Conservation (phyloP, 1,284 basidiomycete species). For the Mycena citricolor region DNA sequence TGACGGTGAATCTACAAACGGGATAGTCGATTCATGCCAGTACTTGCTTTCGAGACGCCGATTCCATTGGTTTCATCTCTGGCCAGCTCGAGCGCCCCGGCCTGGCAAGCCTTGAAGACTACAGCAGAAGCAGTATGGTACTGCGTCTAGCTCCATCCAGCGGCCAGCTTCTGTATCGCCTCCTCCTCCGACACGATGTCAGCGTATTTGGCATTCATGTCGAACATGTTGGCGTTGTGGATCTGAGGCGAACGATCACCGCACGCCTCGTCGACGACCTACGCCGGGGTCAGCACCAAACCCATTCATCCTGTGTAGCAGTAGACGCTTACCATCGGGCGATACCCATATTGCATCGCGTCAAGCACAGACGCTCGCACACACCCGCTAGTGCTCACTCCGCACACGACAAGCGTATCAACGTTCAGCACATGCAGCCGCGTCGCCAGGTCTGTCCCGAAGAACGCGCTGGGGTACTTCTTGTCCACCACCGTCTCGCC, state of each 20-base stretch:
- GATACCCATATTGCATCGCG: slow-evolving; percentile 22
- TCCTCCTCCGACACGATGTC: slow-evolving; percentile 19
- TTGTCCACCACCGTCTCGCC: slow-evolving; percentile 17
- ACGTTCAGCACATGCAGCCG: slow-evolving; percentile 15
- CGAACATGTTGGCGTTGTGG: slow-evolving; percentile 23
- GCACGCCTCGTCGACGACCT: slow-evolving; percentile 23
- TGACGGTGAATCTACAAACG: no score
- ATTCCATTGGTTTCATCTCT: no score
- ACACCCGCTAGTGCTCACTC: slow-evolving; percentile 23
- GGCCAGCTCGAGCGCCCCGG: no score
- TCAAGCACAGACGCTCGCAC: slow-evolving; percentile 21
- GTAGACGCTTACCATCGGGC: slow-evolving; percentile 20
- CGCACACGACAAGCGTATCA: slow-evolving; percentile 22
- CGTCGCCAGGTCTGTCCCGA: slow-evolving; percentile 17
- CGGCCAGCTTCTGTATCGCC: slow-evolving; percentile 14
- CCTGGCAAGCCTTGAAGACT: background rate
- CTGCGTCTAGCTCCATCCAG: no score
- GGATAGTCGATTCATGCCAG: no score
- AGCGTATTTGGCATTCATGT: slow-evolving; percentile 22
- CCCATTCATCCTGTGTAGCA: no score
- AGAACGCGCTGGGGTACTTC: slow-evolving; percentile 23
- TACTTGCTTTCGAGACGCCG: no score
- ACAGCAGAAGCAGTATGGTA: background rate
- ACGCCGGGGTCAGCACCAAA: background rate
- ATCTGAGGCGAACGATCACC: slow-evolving; percentile 22